Base-by-base conservation (phyloP, 169 alveolate species). In the Cryptosporidium xiaoi region DNA sequence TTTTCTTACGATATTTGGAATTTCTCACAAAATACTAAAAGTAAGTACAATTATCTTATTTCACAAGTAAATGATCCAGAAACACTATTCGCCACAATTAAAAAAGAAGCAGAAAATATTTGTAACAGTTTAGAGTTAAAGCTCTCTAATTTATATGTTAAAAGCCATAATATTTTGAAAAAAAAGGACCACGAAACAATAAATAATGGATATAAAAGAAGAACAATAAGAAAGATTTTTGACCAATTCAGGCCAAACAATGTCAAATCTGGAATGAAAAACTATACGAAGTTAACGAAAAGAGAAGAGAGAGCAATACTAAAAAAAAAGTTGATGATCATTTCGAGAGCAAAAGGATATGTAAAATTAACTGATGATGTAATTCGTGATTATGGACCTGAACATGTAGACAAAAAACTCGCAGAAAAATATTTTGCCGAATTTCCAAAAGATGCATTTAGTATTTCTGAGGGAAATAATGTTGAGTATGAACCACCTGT, bases 271-370 rank as follows among this genome's bases (percentile, higher is more conserved):
- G 18, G 55, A n/a, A 34, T 36, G 13, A 77, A 60, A 40, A 33
- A 24, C 18, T 6, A 62, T 62, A 6, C 46, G 18, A 20, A 20
- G 3, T 33, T 60, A 12, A 56, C 60, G 13, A 77, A 77, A 77
- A 34, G 33, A 27, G 44, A 62, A 48, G 87, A 77, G 50, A 56
- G 87, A 40, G 40, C 40, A 27, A 46, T 34, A 15, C 64, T 77
- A 27, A 77, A 77, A 62, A 77, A 62, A 66, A 36, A 77, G 48
- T 48, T 77, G 10, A 62, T 33, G 46, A 77, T 77, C 29, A 77
- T 77, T 77, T 60, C 87, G 20, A 77, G 64, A 40, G 87, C 87
- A 56, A 77, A 60, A 62, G 87, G 87, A 27, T 77, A 60, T 77
- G 64, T 77, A 58, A 33, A 53, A 60, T 31, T 77, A 44, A 50